Conservation (phyloP, 805 yeast species). For the Candida easanensis region DNA sequence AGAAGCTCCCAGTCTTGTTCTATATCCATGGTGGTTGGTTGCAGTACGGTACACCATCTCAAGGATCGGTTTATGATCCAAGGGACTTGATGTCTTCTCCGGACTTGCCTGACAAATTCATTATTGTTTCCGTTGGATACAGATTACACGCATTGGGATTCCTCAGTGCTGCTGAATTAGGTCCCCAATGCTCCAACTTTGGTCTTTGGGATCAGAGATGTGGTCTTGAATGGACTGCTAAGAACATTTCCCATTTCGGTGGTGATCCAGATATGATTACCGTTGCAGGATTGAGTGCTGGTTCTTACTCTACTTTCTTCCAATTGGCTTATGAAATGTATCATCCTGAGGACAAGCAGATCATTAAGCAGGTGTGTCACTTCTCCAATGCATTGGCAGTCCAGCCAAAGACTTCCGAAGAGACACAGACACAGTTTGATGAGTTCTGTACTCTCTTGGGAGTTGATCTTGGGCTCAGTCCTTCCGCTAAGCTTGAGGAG, state of each 20-base stretch:
- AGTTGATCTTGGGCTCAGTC: slow-evolving; percentile 16
- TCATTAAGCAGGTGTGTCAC: slow-evolving; percentile 35
- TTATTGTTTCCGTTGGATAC: slow-evolving; percentile 38
- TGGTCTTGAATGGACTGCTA: slow-evolving; percentile 44
- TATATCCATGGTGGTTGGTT: slow-evolving; percentile 45
- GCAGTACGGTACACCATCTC: slow-evolving; percentile 25
- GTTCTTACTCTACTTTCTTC: slow-evolving; percentile 40
- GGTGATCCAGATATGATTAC: slow-evolving; percentile 44
- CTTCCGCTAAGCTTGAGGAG: slow-evolving; percentile 20
- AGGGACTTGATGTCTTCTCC: slow-evolving; percentile 12
- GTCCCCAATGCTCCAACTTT: slow-evolving; percentile 8
- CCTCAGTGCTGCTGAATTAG: slow-evolving; percentile 28
- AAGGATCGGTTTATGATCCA: slow-evolving; percentile 14
- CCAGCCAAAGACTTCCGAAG: slow-evolving; percentile 38
- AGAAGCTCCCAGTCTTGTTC: slow-evolving; percentile 37
- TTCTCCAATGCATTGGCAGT: slow-evolving; percentile 36
- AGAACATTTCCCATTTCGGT: slow-evolving; percentile 41
- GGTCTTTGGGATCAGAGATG: slow-evolving; percentile 42
- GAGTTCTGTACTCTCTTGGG: slow-evolving; percentile 30
- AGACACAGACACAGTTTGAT: slow-evolving; percentile 30
- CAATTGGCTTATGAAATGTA: slow-evolving; percentile 42
- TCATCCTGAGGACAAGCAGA: slow-evolving; percentile 37
- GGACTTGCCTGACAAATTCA: slow-evolving; percentile 31
- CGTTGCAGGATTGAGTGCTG: slow-evolving; percentile 47
- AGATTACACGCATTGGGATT: slow-evolving; percentile 40